Conservation (phyloP, 1,284 basidiomycete species). For the Microbotryum lychnidis-dioicae region DNA sequence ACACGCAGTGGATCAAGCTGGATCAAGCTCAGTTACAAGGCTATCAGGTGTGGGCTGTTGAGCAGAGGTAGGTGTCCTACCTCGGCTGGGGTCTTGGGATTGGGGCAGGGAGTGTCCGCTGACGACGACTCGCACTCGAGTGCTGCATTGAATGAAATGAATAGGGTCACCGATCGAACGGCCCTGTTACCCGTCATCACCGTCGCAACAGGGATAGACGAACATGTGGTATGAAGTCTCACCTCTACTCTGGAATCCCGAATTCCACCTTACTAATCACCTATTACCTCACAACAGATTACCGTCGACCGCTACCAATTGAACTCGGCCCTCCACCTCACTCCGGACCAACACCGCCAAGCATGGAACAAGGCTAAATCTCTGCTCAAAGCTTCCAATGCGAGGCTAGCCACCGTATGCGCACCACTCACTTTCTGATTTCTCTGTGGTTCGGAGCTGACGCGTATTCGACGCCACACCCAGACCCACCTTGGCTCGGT, state of each 20-base stretch:
- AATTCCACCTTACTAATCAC: neutral
- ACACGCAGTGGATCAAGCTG: neutral
- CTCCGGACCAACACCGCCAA: neutral
- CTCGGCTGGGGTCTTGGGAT: neutral
- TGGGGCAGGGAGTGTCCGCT: neutral
- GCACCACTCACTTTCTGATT: neutral
- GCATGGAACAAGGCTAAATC: neutral
- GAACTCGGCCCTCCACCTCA: neutral
- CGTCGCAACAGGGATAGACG: neutral
- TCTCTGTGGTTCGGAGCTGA: neutral
- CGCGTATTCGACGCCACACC: neutral
- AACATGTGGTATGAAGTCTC: neutral
- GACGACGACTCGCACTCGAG: neutral
- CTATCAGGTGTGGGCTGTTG: conserved; percentile 9
- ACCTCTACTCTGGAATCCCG: too few species aligned
- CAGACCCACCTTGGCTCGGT: neutral
- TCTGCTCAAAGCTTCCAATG: neutral
- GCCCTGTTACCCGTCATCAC: conserved; percentile 5
- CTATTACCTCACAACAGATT: neutral
- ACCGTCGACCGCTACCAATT: conserved; percentile 1
- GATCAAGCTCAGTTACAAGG: neutral
- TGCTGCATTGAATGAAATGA: too few species aligned
- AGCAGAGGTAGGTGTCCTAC: conserved; percentile 5
- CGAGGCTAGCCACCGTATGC: conserved; percentile 2
- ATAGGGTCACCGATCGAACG: conserved; percentile 9